These are phyloP conservation scores for Babesia caballi DNA, from an alignment of 169 alveolate species.

Conservation along the genomic window DNA sequence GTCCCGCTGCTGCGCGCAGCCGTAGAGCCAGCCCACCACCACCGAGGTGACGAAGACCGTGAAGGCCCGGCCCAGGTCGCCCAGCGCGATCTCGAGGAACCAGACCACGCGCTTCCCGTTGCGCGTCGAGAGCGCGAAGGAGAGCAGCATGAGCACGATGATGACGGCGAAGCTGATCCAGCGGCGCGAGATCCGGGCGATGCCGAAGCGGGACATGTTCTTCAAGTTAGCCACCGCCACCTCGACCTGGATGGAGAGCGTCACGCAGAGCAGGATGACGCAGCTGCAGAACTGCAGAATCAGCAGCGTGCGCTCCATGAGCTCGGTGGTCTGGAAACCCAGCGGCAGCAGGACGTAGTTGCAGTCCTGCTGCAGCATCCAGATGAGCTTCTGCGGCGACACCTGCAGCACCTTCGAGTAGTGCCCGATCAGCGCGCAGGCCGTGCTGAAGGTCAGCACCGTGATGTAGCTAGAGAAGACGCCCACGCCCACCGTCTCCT, in stretches of 20 bases:
- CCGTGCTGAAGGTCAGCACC: slow-evolving; percentile 35
- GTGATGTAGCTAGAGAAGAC: slow-evolving; percentile 47
- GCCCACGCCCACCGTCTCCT: slow-evolving; percentile 62
- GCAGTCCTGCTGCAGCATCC: slow-evolving; percentile 66
- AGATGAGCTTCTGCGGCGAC: slow-evolving; percentile 29
- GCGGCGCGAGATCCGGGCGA: slow-evolving; percentile 2
- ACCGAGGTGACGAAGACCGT: slow-evolving; percentile 62
- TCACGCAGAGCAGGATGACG: slow-evolving; percentile 61
- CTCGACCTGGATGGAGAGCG: slow-evolving; percentile 74
- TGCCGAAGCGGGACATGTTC: slow-evolving; percentile 36
- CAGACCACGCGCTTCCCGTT: slow-evolving; percentile 66
- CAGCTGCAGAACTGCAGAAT: slow-evolving; percentile 72
- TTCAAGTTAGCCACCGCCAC: slow-evolving; percentile 62
- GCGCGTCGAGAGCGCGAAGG: slow-evolving; percentile 50
- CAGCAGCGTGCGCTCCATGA: slow-evolving; percentile 69
- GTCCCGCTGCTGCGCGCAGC: slow-evolving; percentile 30
- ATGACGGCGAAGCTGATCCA: slow-evolving; percentile 36
- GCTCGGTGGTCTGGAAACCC: slow-evolving; percentile 48
- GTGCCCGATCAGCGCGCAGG: slow-evolving; percentile 52
- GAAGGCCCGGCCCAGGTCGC: slow-evolving; percentile 73
- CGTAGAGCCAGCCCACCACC: slow-evolving; percentile 63
- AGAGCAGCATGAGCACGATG: slow-evolving; percentile 38
- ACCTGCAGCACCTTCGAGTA: slow-evolving; percentile 11
- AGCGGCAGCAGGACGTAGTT: slow-evolving; percentile 49
- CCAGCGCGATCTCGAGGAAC: slow-evolving; percentile 72